Conservation (phyloP, 225 moss, liverwort and hornwort species). For the Thuidium tamariscinum region DNA sequence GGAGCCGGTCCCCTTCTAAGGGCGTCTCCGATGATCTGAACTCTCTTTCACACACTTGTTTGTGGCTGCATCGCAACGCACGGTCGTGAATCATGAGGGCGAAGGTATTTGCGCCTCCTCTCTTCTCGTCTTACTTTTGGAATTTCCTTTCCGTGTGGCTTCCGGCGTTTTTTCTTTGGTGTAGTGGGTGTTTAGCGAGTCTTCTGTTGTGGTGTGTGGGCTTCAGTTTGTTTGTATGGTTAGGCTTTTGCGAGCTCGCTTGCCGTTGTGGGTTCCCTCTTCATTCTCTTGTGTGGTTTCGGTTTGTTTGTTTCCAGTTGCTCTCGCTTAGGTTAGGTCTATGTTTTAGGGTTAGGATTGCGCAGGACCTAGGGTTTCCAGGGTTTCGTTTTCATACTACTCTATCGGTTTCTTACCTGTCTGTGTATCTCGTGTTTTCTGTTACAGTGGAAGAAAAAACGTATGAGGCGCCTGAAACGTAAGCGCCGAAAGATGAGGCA, state of each 20-base stretch:
- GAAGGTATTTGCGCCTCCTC: not conserved
- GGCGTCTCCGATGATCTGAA: fast-evolving
- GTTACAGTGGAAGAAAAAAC: constrained; percentile 33
- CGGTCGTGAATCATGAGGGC: constrained; percentile 21
- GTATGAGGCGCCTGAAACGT: constrained; percentile 38
- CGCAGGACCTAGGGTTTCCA: no score
- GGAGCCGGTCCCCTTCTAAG: not conserved
- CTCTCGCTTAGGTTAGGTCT: not conserved
- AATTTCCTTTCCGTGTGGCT: not conserved
- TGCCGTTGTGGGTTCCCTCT: not conserved
- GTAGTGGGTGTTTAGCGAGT: not conserved
- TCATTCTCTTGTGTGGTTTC: not conserved
- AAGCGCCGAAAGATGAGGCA: constrained; percentile 47
- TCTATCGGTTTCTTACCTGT: not conserved
- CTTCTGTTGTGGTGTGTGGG: not conserved
- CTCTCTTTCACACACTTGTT: not conserved
- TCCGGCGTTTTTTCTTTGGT: not conserved
- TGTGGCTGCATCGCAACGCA: not conserved
- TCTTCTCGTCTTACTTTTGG: not conserved
- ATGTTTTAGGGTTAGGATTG: not conserved
- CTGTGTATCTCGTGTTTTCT: not conserved
- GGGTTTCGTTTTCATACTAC: not conserved
- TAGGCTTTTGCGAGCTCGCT: not conserved
- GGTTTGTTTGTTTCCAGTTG: not conserved
- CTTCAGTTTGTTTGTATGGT: not conserved